Evolutionary conservation across 257 asterid genomes (phyloP).

Genomic region (Rauvolfia tetraphylla): DNA sequence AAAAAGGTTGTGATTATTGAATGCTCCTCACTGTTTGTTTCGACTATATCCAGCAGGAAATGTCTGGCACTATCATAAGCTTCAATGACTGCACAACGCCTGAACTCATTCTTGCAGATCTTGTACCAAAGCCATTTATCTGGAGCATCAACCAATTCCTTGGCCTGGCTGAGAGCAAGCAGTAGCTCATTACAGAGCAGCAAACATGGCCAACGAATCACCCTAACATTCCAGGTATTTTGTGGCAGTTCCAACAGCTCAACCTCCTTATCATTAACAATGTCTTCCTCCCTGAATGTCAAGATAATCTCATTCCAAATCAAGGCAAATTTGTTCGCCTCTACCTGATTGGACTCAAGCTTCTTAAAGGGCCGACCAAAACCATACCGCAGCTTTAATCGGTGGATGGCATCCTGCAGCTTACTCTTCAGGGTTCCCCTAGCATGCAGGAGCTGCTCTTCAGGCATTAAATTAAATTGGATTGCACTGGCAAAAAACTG

Average conservation of each 20-base stretch:
- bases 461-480: conserved; percentile 97
- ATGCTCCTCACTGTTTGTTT: conserved; percentile 73
- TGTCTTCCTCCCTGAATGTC: conserved; percentile 93
- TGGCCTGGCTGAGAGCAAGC: conserved; percentile 93
- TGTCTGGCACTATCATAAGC: conserved; percentile 75
- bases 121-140: conserved; percentile 95
- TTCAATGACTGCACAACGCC: conserved; percentile 95
- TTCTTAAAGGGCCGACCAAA: conserved; percentile 88
- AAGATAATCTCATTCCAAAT: conserved; percentile 94
- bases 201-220: conserved; percentile 98
- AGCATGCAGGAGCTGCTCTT: conserved; percentile 84
- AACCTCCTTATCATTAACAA: conserved; percentile 79
- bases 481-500: conserved; percentile 98
- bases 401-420: conserved; percentile 69
- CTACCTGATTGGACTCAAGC: conserved; percentile 91
- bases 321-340: conserved; percentile 92
- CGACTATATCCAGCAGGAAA: conserved; percentile 71
- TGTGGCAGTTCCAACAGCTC: conserved; percentile 94
- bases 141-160: conserved; percentile 96
- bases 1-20: conserved; percentile 72
- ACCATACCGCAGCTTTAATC: conserved; percentile 92
- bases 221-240: conserved; percentile 85
- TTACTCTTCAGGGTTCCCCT: conserved; percentile 77
- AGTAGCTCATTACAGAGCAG: conserved; percentile 90
- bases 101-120: conserved; percentile 78